A percentile compares a stretch with the other conserved stretches of the same genome.
These are phyloP conservation scores for Suillus sp. DNA, from an alignment of 768 basidiomycete genomes.

Conservation along the genomic window DNA sequence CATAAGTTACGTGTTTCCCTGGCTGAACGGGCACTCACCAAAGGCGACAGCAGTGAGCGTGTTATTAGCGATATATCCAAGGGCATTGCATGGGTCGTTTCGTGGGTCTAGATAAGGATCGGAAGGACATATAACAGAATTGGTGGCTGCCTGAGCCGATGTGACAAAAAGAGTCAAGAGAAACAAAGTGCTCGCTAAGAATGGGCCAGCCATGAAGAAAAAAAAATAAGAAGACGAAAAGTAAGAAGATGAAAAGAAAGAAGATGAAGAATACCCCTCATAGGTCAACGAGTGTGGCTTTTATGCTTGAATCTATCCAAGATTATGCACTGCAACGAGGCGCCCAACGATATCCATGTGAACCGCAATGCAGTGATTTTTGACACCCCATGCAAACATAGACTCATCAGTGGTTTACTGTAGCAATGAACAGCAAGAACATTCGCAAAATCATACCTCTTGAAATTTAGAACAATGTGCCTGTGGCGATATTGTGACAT, in stretches of 20 bases:
- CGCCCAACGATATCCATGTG: neutral
- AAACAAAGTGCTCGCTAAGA: neutral
- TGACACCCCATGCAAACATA: neutral
- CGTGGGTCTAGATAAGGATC: constrained; percentile 52
- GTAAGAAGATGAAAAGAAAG: neutral
- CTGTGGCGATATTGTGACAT: neutral
- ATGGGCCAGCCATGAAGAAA: constrained; percentile 1
- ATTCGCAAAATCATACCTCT: neutral
- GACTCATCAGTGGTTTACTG: neutral
- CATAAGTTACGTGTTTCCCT: neutral
- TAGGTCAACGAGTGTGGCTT: neutral
- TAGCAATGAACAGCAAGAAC: neutral
- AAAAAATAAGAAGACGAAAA: neutral
- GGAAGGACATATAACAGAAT: constrained; percentile 25
- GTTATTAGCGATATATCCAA: constrained; percentile 59
- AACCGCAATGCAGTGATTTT: neutral
- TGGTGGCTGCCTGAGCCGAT: constrained; percentile 11
- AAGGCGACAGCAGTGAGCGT: constrained; percentile 52
- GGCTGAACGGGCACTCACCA: constrained; percentile 31
- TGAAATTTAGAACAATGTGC: neutral
- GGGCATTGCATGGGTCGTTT: constrained; percentile 53
- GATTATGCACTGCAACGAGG: too few relatives aligned
- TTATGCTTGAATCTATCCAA: neutral
- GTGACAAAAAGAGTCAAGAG: constrained; percentile 3
- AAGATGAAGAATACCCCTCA: neutral